Base-by-base conservation (phyloP, 1,284 basidiomycete species). In the Anthracocystis panici-leucophaei region DNA sequence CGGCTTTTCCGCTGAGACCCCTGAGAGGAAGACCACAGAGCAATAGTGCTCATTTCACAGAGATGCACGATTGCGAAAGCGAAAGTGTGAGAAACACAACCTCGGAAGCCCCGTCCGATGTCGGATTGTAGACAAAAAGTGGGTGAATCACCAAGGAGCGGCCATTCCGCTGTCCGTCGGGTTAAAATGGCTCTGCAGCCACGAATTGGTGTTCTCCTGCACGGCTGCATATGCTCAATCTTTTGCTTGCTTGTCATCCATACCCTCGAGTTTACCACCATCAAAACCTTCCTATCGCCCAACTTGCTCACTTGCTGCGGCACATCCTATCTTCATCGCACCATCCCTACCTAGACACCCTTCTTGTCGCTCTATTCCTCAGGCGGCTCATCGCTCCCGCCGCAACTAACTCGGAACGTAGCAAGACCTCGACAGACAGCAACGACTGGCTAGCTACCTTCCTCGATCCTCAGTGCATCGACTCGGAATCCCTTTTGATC, bases 71-170 rank as follows among this genome's bases (percentile, higher is more conserved):
- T 38, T 10, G 35, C 35, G 14, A 38, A 38, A 38, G 35, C 14
- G 35, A 12, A 12, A 38, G 35, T 5, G 14, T 16, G 35, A 51
- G 18, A 21, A 31, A 38, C 5, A 10, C 21, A 23, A 20, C 23
- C 33, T 38, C 33, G 31, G 31, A 51, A 35, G 29, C 29, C 18
- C 51, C 51, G 21, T 35, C 53, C 53, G n/a, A 23, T 5, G 41
- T 20, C 53, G 53, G 41, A 10, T 5, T 33, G n/a, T 23, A 25
- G 7, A 27, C 27, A 27, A 21, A 49, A 49, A 49, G 29, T 31
- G 48, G 29, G 48, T 31, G n/a, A 49, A 18, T 27, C 9, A 31
- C 35, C 35, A 49, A 18, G 31, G 48, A 46, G 42, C 54, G 54
- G 42, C 54, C 14, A 16, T 56, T 46, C 42, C 42, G 54, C 38